Conservation (phyloP, 768 basidiomycete genomes). For the Lactifluus volemus region DNA sequence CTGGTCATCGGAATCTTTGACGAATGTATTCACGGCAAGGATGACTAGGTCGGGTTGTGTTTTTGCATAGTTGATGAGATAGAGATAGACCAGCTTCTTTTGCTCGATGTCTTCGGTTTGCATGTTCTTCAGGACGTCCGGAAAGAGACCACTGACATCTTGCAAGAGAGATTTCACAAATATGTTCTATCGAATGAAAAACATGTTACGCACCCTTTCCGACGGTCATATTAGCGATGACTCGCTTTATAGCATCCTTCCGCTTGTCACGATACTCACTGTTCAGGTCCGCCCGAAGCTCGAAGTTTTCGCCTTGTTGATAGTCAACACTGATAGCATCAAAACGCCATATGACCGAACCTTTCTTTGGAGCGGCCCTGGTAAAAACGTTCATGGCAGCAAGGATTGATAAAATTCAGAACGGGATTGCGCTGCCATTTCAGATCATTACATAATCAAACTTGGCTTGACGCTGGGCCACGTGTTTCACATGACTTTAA, state of each 20-base stretch:
- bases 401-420: background rate
- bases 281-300: slow-evolving; percentile 94
- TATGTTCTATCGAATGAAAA: background rate
- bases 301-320: slow-evolving; percentile 82
- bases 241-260: slow-evolving; percentile 97
- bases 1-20: slow-evolving; percentile 93
- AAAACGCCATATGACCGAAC: background rate
- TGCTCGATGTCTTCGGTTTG: slow-evolving; percentile 99
- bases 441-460: background rate
- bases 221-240: slow-evolving; percentile 98
- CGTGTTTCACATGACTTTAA: no score
- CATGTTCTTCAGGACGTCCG: slow-evolving; percentile 99
- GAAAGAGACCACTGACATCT: slow-evolving; percentile 93
- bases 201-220: slow-evolving; percentile 69
- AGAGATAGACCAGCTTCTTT: slow-evolving; percentile 99
- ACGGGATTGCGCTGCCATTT: no score
- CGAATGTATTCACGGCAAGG: slow-evolving; percentile 97
- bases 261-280: slow-evolving; percentile 92
- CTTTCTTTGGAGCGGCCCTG: slow-evolving; percentile 24
- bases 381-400: slow-evolving; percentile 17
- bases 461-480: no score
- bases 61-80: slow-evolving; percentile 99
- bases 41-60: slow-evolving; percentile 99
- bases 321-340: background rate
- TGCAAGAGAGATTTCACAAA: background rate